Conservation (phyloP, 2,329 filamentous ascomycete species). For the Sporothrix phasma region DNA sequence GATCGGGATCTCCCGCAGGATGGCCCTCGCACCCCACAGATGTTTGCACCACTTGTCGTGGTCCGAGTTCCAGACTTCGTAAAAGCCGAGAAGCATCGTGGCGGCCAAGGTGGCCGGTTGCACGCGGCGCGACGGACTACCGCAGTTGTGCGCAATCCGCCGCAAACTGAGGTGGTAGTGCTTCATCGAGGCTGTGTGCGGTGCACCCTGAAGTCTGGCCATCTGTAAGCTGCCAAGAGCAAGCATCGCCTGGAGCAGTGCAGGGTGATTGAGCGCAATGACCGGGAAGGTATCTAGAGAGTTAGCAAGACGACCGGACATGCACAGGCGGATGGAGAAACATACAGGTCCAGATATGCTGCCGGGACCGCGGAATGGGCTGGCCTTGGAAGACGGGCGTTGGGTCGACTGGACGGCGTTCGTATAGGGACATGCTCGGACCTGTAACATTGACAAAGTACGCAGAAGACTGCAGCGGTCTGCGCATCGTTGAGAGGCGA, state of each 20-base stretch:
- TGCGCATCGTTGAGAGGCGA: slow-evolving; percentile 71
- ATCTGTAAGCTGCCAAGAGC: slow-evolving; percentile 82
- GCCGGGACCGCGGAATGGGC: slow-evolving; percentile 51
- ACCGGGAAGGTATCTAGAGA: slow-evolving; percentile 66
- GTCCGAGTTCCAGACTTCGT: slow-evolving; percentile 89
- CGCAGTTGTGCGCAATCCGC: slow-evolving; percentile 65
- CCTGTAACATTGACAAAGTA: slow-evolving; percentile 88
- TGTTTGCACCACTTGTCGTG: slow-evolving; percentile 95
- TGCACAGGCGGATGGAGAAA: slow-evolving; percentile 21
- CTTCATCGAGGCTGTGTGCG: slow-evolving; percentile 71
- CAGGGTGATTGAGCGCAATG: slow-evolving; percentile 74
- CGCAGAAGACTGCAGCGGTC: slow-evolving; percentile 73
- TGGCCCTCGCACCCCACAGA: slow-evolving; percentile 69
- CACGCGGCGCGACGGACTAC: slow-evolving; percentile 55
- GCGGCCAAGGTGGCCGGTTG: slow-evolving; percentile 80
- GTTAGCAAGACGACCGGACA: slow-evolving; percentile 20
- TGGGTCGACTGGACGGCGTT: slow-evolving; percentile 68
- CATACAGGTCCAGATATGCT: slow-evolving; percentile 55
- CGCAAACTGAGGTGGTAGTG: slow-evolving; percentile 85
- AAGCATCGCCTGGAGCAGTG: slow-evolving; percentile 80
- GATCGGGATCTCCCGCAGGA: slow-evolving; percentile 76
- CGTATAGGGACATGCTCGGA: slow-evolving; percentile 76
- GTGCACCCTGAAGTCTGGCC: slow-evolving; percentile 64
- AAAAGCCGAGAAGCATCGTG: slow-evolving; percentile 76
- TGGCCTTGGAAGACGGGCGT: slow-evolving; percentile 53